Evolutionary conservation across 331 rosid species (phyloP).

Genomic region (Acacia pycnantha): DNA sequence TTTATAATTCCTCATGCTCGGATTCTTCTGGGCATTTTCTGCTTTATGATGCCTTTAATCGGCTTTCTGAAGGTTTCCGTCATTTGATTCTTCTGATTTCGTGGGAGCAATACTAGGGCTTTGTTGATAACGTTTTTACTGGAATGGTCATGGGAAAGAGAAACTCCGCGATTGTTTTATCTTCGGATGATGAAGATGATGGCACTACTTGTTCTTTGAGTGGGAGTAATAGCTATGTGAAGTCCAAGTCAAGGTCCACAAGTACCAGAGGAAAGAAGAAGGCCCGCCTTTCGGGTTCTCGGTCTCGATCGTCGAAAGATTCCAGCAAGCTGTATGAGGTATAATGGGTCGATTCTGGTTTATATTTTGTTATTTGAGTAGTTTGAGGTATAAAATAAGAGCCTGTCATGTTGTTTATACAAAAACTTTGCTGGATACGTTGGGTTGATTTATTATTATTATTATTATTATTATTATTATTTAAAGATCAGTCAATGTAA

Average conservation of each 20-base stretch:
- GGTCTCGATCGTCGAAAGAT: constrained; percentile 30
- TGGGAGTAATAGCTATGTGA: constrained; percentile 31
- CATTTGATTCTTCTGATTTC: not conserved
- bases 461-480: too few relatives aligned
- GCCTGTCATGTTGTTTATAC: not conserved
- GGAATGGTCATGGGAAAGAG: constrained; percentile 56
- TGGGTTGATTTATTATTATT: too few relatives aligned
- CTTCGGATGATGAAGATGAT: constrained; percentile 68
- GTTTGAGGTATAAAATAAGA: not conserved
- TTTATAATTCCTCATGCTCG: not conserved
- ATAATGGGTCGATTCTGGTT: not conserved
- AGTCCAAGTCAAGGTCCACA: constrained; percentile 43
- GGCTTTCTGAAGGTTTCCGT: not conserved
- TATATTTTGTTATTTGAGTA: too few relatives aligned
- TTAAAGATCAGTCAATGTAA: not conserved
- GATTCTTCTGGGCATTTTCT: not conserved
- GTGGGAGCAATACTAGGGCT: constrained; percentile 8
- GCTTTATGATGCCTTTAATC: not conserved
- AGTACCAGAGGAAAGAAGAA: constrained; percentile 58
- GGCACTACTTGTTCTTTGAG: constrained; percentile 36
- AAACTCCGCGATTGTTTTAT: constrained; percentile 47
- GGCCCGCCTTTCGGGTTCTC: constrained; percentile 55
- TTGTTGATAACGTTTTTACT: not conserved
- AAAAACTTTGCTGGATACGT: not conserved
- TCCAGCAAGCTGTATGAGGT: constrained; percentile 55